Percentiles rank a stretch among this genome's conserved stretches.
Conservation (phyloP, 441 rosid species). For the Francoa sonchifolia region DNA sequence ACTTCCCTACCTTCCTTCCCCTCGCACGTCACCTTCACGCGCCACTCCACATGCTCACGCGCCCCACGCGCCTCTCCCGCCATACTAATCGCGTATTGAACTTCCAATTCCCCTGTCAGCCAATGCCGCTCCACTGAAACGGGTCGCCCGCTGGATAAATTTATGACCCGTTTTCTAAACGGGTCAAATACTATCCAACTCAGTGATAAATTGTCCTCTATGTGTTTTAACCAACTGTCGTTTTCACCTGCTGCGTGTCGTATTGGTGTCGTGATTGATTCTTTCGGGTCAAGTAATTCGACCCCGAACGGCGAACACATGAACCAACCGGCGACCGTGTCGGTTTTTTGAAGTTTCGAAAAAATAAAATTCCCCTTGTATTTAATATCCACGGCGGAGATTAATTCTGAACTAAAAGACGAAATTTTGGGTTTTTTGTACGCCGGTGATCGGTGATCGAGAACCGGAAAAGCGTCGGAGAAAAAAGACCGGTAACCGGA, state of each 20-base stretch:
- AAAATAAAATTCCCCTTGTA: slow-evolving; percentile 26
- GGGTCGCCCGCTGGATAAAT: slow-evolving; percentile 42
- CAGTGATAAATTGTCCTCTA: slow-evolving; percentile 34
- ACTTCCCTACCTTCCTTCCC: slow-evolving; percentile 50
- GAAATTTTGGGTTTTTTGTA: background rate
- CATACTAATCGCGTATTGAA: slow-evolving; percentile 27
- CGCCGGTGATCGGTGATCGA: slow-evolving; percentile 15
- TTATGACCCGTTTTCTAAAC: slow-evolving; percentile 28
- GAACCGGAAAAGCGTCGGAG: slow-evolving; percentile 49
- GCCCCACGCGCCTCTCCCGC: slow-evolving; percentile 14
- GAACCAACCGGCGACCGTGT: slow-evolving; percentile 44
- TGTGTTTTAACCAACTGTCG: slow-evolving; percentile 23
- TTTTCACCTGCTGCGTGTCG: slow-evolving; percentile 2
- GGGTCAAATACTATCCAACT: slow-evolving; percentile 76
- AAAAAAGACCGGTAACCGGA: slow-evolving; percentile 61
- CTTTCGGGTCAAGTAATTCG: slow-evolving; percentile 49
- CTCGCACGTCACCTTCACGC: slow-evolving; percentile 46
- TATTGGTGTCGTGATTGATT: slow-evolving; percentile 16
- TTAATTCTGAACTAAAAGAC: slow-evolving; percentile 13
- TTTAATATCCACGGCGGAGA: slow-evolving; percentile 67
- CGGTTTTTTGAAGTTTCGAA: slow-evolving; percentile 35
- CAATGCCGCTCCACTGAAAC: slow-evolving; percentile 54
- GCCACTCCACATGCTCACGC: slow-evolving; percentile 34
- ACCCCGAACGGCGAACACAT: slow-evolving; percentile 47
- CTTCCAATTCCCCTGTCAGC: slow-evolving; percentile 52